Percentiles rank a stretch among this genome's conserved stretches.
Conservation (phyloP, 306 rosid species). For the Clitoria ternatea region DNA sequence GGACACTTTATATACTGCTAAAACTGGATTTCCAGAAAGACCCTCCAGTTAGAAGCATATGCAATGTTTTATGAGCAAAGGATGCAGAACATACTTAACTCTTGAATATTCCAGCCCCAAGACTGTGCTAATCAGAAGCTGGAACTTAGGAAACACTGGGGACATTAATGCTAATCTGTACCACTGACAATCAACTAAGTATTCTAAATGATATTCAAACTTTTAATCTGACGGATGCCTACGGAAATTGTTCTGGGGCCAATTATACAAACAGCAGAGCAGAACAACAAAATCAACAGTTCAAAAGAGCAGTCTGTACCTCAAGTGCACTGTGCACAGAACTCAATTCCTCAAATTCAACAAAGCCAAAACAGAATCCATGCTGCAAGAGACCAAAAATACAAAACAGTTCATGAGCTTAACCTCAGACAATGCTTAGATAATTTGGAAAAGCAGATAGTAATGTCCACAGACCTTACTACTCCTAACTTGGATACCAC, state of each 20-base stretch:
- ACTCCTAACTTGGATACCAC: slow-evolving; percentile 97
- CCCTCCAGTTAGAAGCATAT: neutral
- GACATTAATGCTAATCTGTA: neutral
- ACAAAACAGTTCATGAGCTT: slow-evolving; percentile 23
- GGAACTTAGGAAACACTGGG: neutral
- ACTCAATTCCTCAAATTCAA: slow-evolving; percentile 73
- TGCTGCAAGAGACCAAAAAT: slow-evolving; percentile 57
- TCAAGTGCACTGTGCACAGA: slow-evolving; percentile 82
- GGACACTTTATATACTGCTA: neutral
- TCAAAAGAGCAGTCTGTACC: slow-evolving; percentile 40
- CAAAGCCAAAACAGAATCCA: slow-evolving; percentile 96
- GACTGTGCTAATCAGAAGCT: slow-evolving; percentile 7
- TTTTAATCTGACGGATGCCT: neutral
- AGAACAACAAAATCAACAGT: slow-evolving; percentile 11
- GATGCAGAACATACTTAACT: neutral
- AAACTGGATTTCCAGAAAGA: neutral
- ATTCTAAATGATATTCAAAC: neutral
- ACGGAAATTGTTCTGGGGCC: slow-evolving; percentile 1
- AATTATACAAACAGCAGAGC: neutral
- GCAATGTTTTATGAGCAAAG: neutral
- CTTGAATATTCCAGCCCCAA: neutral
- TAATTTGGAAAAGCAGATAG: slow-evolving; percentile 18
- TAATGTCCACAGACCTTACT: slow-evolving; percentile 43
- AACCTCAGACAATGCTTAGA: slow-evolving; percentile 24
- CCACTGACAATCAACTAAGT: neutral